phyloP scores from a whole-genome alignment of 495 filamentous ascomycete species.

The Cercophora samala region DNA sequence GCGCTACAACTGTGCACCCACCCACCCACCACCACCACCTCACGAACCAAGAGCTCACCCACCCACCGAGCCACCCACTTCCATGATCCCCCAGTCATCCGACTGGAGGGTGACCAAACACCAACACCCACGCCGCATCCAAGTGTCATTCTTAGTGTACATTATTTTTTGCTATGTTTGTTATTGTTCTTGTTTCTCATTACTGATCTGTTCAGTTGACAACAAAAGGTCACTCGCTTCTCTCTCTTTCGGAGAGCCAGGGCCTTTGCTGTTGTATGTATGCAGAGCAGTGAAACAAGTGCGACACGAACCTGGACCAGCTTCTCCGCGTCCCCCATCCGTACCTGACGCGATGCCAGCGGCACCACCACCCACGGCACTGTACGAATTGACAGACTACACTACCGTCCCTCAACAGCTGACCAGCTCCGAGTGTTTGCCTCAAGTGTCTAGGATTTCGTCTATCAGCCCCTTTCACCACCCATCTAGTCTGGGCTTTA shows the following conservation, averaged over 20 bases:
- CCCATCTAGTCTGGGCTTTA: background rate
- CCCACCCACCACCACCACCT: too few relatives aligned
- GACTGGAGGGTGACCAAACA: background rate
- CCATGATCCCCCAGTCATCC: too few relatives aligned
- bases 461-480: background rate
- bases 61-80: too few relatives aligned
- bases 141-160: background rate
- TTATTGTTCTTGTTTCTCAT: background rate
- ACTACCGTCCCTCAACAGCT: background rate
- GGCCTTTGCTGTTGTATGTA: constrained; percentile 1
- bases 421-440: constrained; percentile 1
- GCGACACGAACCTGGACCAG: constrained; percentile 10
- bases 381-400: background rate
- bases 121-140: background rate
- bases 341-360: background rate
- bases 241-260: background rate
- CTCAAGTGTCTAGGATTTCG: background rate
- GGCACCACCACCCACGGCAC: background rate
- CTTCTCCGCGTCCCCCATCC: constrained; percentile 7
- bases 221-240: background rate
- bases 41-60: too few relatives aligned
- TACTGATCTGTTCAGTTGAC: background rate
- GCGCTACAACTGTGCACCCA: constrained; percentile 12
- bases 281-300: constrained; percentile 10
- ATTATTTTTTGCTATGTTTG: background rate